These are phyloP conservation scores for Beta macrorhiza DNA, from an alignment of 179 eudicot genomes.

Conservation along the genomic window DNA sequence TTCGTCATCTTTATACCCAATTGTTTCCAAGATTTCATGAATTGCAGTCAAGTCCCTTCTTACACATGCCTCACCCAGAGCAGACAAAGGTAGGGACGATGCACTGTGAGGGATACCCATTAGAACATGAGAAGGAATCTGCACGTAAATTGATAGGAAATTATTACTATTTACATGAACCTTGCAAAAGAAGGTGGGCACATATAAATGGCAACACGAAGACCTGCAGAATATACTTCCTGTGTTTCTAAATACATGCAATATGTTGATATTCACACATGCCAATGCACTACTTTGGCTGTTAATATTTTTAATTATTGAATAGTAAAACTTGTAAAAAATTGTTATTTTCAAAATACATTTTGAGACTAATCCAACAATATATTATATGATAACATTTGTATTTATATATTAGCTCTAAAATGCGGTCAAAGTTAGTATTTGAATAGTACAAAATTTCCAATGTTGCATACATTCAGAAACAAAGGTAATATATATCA, in stretches of 20 bases:
- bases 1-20: slow-evolving; percentile 85
- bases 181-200: neutral
- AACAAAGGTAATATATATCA: no score
- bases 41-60: slow-evolving; percentile 68
- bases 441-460: no score
- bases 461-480: no score
- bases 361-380: no score
- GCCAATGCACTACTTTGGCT: neutral
- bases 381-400: no score
- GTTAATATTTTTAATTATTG: no score
- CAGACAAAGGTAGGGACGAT: slow-evolving; percentile 40
- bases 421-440: no score
- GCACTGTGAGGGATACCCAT: slow-evolving; percentile 51
- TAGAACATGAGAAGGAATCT: slow-evolving; percentile 61
- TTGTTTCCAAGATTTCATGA: slow-evolving; percentile 66
- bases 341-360: no score
- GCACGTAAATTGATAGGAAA: slow-evolving; percentile 17
- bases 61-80: slow-evolving; percentile 55
- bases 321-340: no score
- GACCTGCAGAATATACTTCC: neutral
- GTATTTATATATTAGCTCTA: no score
- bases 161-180: neutral
- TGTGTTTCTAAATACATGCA: no score
- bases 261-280: neutral
- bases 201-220: neutral